These are phyloP conservation scores for Entomortierella lignicola DNA, from an alignment of 192 early-diverging fungal genomes.

Conservation along the genomic window DNA sequence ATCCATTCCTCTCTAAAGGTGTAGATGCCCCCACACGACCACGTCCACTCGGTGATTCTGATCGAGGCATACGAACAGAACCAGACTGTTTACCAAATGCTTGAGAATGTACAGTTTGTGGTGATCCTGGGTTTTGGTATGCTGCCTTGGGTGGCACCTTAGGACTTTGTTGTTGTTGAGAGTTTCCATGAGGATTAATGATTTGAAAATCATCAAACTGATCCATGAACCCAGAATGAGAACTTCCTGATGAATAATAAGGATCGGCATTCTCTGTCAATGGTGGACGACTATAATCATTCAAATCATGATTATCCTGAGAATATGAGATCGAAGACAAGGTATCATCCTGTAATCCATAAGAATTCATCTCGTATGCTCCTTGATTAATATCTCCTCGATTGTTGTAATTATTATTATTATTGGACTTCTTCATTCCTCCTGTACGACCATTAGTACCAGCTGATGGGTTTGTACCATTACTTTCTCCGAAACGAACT, in stretches of 20 bases:
- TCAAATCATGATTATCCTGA: slow-evolving; percentile 36
- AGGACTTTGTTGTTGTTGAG: not conserved
- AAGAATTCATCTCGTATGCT: slow-evolving; percentile 43
- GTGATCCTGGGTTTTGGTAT: slow-evolving; percentile 4
- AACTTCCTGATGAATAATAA: slow-evolving; percentile 50
- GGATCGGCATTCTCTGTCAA: slow-evolving; percentile 30
- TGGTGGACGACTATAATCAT: slow-evolving; percentile 42
- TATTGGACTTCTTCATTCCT: slow-evolving; percentile 49
- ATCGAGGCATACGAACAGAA: not conserved
- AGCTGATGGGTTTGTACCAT: not conserved
- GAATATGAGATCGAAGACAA: not conserved
- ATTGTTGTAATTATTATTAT: too few relatives aligned
- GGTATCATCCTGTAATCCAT: slow-evolving; percentile 11
- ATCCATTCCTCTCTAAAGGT: slow-evolving; percentile 17
- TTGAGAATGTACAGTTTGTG: not conserved
- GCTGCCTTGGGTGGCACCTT: slow-evolving; percentile 21
- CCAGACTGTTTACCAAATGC: not conserved
- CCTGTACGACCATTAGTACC: slow-evolving; percentile 25
- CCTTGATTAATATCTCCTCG: slow-evolving; percentile 1
- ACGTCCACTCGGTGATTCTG: not conserved
- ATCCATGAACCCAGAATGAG: slow-evolving; percentile 35
- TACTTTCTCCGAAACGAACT: slow-evolving; percentile 38
- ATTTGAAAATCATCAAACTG: slow-evolving; percentile 33
- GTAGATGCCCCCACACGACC: slow-evolving; percentile 1
- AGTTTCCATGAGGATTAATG: too few relatives aligned